Conservation (phyloP, 192 early-diverging fungal genomes). For the Coemansia javaensis region DNA sequence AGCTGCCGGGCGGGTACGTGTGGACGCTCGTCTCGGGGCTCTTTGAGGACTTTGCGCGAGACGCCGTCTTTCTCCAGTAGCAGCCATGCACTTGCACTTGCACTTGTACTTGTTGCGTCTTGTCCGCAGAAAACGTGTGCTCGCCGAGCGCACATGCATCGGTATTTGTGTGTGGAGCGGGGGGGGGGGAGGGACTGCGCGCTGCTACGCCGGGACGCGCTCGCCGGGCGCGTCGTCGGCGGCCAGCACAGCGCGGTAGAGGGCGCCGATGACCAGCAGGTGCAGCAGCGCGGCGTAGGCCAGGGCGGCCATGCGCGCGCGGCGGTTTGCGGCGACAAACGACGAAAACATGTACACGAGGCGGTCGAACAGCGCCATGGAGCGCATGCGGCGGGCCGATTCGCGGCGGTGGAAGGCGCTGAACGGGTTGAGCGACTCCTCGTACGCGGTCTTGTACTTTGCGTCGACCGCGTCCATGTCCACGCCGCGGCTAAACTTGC, state of each 20-base stretch:
- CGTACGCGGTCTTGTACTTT: constrained; percentile 77
- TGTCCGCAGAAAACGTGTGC: no score
- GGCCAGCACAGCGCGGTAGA: constrained; percentile 50
- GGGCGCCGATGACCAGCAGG: constrained; percentile 68
- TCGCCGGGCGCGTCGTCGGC: constrained; percentile 10
- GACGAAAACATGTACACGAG: constrained; percentile 48
- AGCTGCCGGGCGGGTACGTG: neutral
- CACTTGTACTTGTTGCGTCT: constrained; percentile 18
- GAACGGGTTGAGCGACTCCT: constrained; percentile 87
- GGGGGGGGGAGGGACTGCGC: no score
- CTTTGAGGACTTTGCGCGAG: constrained; percentile 24
- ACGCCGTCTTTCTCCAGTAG: constrained; percentile 24
- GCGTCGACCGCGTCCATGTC: constrained; percentile 48
- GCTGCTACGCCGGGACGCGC: neutral
- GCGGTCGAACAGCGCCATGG: constrained; percentile 74
- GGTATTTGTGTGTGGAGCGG: no score
- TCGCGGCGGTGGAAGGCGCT: constrained; percentile 76
- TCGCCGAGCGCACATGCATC: no score
- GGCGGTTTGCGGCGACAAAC: constrained; percentile 30
- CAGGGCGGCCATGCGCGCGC: constrained; percentile 19
- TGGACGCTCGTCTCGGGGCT: constrained; percentile 22
- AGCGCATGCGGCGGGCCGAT: constrained; percentile 60
- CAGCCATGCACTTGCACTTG: constrained; percentile 30
- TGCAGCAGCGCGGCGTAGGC: constrained; percentile 56
- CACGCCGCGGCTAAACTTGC: constrained; percentile 23